phyloP scores from a whole-genome alignment of 371 early-diverging fungal species.

The Batkoa obscura region DNA sequence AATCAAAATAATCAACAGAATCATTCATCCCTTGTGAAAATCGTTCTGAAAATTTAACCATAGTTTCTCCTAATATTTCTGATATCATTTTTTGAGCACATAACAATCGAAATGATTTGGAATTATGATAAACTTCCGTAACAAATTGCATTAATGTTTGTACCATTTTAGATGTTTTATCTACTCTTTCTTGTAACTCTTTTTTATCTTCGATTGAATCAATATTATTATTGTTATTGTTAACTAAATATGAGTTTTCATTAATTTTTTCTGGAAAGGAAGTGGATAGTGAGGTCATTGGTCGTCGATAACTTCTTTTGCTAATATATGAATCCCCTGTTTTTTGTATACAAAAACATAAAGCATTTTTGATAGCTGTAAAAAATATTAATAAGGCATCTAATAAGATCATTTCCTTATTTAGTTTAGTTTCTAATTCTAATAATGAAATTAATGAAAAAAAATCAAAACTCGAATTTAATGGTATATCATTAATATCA shows the following conservation, averaged over 20 bases:
- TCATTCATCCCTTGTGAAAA: background rate
- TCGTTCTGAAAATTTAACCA: background rate
- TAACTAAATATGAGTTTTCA: background rate
- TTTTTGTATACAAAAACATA: conserved; percentile 10
- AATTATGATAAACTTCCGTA: conserved; percentile 25
- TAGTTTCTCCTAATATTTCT: background rate
- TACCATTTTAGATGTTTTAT: conserved; percentile 7
- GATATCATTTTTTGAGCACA: conserved; percentile 15
- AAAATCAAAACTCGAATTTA: conserved; percentile 24
- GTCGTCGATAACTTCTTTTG: background rate
- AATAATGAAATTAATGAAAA: conserved; percentile 18
- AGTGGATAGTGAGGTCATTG: background rate
- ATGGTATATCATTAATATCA: conserved; percentile 29
- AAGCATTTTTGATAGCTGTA: conserved; percentile 18
- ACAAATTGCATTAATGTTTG: conserved; percentile 30
- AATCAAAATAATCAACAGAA: too few relatives aligned
- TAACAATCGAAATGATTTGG: conserved; percentile 31
- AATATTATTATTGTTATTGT: too few relatives aligned
- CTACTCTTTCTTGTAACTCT: background rate
- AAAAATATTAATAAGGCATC: conserved; percentile 21
- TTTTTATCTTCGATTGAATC: background rate
- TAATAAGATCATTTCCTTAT: conserved; percentile 8
- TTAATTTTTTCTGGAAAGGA: background rate
- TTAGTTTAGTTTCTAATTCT: conserved; percentile 15
- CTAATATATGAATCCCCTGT: conserved; percentile 7